Base-by-base conservation (phyloP, 1,284 basidiomycete genomes). In the Ceratobasidium sp. region DNA sequence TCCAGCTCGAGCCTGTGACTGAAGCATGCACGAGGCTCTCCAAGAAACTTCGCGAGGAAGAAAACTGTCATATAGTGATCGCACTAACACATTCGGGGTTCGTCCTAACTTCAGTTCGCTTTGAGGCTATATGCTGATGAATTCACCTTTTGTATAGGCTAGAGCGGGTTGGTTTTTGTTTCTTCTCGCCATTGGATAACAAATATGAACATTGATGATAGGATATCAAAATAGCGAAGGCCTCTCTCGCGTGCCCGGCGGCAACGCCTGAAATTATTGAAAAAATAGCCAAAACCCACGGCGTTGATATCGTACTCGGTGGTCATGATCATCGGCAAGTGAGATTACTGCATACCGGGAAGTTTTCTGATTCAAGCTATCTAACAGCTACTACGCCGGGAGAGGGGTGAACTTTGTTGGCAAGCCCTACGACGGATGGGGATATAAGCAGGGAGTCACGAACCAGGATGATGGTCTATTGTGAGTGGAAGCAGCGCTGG, bases 311-410 rank as follows among this genome's bases (percentile, higher is more conserved):
- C 22, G 83, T 97, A 54, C 87, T 97, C 7, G 96, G 96, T 3
- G 96, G 96, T 0, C 96, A 98, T 78, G 96, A 98, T 80, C 96
- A 98, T 78, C 84, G 93, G 3, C 96, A 48, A 27, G 54, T 24
- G 2, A 27, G 4, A 6, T 29, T 56, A 56, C 14, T 24, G 29
- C 8, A 6, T n/a, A 29, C 5, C 9, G 14, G 7, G 29, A 8
- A 51, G 24, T 51, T 51, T n/a, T 17, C 50, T 51, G 4, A 51
- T 24, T 17, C 3, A 7, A 17, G 50, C 4, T 17, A 4, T 41
- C 11, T 24, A 6, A 9, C 14, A 60, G 57, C 31, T 60, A 95
- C 84, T 94, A 91, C 82, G 89, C 92, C 59, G 91, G 93, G 14
- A 90, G 88, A 79, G 96, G 95, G 3, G 89, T 91, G 1, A 86